Conservation (phyloP, 148 eudicot genomes). For the Cornus florida region DNA sequence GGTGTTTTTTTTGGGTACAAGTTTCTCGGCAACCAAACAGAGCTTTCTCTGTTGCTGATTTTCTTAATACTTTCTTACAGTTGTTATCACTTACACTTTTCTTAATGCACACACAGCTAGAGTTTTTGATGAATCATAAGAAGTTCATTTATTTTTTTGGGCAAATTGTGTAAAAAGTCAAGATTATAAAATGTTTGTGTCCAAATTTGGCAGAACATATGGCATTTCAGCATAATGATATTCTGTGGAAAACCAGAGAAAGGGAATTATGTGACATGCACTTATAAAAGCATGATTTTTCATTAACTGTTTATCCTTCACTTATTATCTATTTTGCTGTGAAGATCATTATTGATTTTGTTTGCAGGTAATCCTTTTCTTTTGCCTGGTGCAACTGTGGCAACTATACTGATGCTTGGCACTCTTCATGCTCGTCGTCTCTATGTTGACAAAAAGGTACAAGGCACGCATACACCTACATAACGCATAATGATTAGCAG, state of each 20-base stretch:
- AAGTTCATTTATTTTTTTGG: no score
- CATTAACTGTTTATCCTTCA: neutral
- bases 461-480: neutral
- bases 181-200: neutral
- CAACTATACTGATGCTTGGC: slow-evolving; percentile 88
- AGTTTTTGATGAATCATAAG: no score
- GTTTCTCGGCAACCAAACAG: no score
- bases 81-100: no score
- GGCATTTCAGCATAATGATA: neutral
- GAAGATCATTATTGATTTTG: neutral
- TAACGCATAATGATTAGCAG: neutral
- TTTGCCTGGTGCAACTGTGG: slow-evolving; percentile 91
- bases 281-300: neutral
- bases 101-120: no score
- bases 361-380: slow-evolving; percentile 64
- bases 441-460: slow-evolving; percentile 77
- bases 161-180: neutral
- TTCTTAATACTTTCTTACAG: no score
- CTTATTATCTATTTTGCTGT: neutral
- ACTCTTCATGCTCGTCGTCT: slow-evolving; percentile 92
- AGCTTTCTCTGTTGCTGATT: no score
- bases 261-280: neutral
- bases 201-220: neutral
- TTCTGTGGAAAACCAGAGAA: neutral
- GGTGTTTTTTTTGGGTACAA: no score